These are phyloP conservation scores for Rhodotorula sphaerocarpa DNA, from an alignment of 768 basidiomycete genomes.

Conservation along the genomic window DNA sequence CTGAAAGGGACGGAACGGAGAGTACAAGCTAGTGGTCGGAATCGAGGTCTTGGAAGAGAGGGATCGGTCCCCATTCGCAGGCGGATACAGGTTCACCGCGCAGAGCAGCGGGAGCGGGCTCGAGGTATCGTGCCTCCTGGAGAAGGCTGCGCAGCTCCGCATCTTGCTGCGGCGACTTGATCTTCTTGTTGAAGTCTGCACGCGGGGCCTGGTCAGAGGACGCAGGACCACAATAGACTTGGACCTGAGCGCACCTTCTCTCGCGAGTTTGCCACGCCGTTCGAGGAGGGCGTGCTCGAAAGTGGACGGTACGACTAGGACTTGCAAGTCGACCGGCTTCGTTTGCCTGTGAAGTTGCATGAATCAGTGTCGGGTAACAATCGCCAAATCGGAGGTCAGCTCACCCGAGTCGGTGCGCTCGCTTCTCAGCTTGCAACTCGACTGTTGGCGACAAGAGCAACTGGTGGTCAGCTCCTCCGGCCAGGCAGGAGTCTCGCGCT, in stretches of 20 bases:
- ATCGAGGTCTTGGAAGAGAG: too few relatives aligned
- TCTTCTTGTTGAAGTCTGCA: constrained; percentile 19
- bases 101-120: not conserved
- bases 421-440: constrained; percentile 29
- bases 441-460: constrained; percentile 5
- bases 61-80: too few relatives aligned
- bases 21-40: too few relatives aligned
- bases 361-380: too few relatives aligned
- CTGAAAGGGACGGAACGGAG: too few relatives aligned
- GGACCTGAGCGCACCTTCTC: constrained; percentile 13
- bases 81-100: not conserved
- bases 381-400: too few relatives aligned
- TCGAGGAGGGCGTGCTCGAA: constrained; percentile 26
- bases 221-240: too few relatives aligned
- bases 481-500: not conserved
- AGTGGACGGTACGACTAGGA: constrained; percentile 24
- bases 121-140: constrained; percentile 25
- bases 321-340: constrained; percentile 16
- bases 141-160: constrained; percentile 3
- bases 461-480: too few relatives aligned
- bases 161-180: constrained; percentile 30
- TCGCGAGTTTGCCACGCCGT: constrained; percentile 9
- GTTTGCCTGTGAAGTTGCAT: constrained; percentile 3
- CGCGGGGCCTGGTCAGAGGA: not conserved
- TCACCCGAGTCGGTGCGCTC: constrained; percentile 31